Percentiles rank a stretch among this genome's conserved stretches.
Conservation (phyloP, 768 basidiomycete species). For the Mycena galericulata region DNA sequence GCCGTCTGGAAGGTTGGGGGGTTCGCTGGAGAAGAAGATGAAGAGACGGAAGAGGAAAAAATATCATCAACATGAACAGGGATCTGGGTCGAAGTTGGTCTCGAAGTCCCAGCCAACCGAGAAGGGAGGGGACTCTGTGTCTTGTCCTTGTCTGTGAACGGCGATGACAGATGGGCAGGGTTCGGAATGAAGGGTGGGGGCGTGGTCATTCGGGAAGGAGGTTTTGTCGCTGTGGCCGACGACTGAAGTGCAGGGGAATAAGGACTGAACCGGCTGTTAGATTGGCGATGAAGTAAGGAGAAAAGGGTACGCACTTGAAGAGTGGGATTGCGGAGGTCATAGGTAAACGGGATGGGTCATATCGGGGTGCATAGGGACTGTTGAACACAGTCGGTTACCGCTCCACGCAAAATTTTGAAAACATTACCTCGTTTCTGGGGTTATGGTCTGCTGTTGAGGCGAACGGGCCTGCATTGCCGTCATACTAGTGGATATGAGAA, state of each 20-base stretch:
- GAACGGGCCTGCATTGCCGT: constrained; percentile 34
- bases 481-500: constrained; percentile 30
- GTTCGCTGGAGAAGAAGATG: constrained; percentile 7
- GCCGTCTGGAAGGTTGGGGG: constrained; percentile 11
- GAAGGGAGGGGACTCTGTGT: constrained; percentile 24
- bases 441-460: constrained; percentile 52
- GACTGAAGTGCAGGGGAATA: constrained; percentile 33
- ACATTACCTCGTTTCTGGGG: constrained; percentile 60
- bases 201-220: constrained; percentile 43
- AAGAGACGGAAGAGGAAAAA: constrained; percentile 34
- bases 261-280: constrained; percentile 7
- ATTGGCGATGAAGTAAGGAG: background rate
- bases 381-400: constrained; percentile 9
- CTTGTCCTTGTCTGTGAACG: constrained; percentile 57
- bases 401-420: constrained; percentile 1
- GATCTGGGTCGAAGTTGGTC: constrained; percentile 26
- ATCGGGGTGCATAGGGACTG: constrained; percentile 36
- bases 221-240: constrained; percentile 38
- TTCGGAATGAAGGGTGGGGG: constrained; percentile 44
- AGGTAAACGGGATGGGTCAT: constrained; percentile 37
- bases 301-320: constrained; percentile 44
- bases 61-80: constrained; percentile 42
- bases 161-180: constrained; percentile 56
- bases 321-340: constrained; percentile 44
- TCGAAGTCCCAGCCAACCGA: constrained; percentile 26